Evolutionary conservation across 2,329 filamentous ascomycete species (phyloP).

Genomic region (Shiraia sp.): DNA sequence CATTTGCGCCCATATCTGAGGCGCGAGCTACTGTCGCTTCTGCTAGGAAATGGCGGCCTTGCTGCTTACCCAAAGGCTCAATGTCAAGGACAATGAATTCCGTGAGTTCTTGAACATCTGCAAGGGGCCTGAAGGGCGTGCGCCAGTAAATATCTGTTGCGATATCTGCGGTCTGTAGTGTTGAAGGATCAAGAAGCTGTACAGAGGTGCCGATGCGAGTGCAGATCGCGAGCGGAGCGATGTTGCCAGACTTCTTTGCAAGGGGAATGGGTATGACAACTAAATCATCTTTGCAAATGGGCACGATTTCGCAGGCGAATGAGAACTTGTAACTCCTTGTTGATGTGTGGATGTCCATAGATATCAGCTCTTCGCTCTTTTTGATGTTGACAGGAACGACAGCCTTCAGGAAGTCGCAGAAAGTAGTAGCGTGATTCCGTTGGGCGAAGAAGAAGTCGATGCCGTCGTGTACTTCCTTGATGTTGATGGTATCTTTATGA

Average conservation of each 20-base stretch:
- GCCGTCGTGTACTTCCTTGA: constrained; percentile 94
- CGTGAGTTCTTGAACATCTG: constrained; percentile 80
- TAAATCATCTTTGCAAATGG: constrained; percentile 95
- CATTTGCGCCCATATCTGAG: constrained; percentile 82
- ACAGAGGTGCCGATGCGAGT: constrained; percentile 86
- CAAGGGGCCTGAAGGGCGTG: constrained; percentile 78
- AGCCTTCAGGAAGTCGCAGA: constrained; percentile 86
- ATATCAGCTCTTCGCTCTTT: constrained; percentile 91
- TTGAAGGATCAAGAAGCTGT: constrained; percentile 86
- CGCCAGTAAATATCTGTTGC: constrained; percentile 87
- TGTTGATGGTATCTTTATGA: constrained; percentile 84
- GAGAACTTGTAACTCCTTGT: constrained; percentile 94
- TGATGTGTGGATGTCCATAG: constrained; percentile 87
- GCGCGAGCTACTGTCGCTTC: constrained; percentile 88
- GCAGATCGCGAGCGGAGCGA: constrained; percentile 83
- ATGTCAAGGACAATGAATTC: constrained; percentile 97
- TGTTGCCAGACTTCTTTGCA: constrained; percentile 85
- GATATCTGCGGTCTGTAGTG: constrained; percentile 87
- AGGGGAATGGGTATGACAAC: constrained; percentile 90
- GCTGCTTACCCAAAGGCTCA: constrained; percentile 73
- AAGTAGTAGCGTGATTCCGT: constrained; percentile 88
- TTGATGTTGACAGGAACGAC: constrained; percentile 78
- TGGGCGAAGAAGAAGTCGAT: constrained; percentile 94
- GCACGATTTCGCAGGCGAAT: constrained; percentile 85
- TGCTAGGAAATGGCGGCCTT: constrained; percentile 80